Conservation (phyloP, 768 basidiomycete genomes). For the Termitomyces heimii region DNA sequence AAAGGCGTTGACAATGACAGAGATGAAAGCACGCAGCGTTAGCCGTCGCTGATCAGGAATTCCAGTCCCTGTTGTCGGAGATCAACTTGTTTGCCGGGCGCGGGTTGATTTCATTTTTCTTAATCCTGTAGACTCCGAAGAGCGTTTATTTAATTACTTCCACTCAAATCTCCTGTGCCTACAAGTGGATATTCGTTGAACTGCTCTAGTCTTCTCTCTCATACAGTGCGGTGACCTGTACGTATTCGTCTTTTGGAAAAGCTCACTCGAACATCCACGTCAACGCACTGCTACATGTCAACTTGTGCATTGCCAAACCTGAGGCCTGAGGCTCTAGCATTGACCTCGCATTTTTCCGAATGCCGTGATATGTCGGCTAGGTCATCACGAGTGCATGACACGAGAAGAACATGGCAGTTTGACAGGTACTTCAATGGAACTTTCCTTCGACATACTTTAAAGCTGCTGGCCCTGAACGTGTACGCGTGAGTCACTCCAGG, state of each 20-base stretch:
- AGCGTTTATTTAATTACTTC: background rate
- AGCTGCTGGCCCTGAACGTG: background rate
- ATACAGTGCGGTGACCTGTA: too few species aligned
- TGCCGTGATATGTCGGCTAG: background rate
- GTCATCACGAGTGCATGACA: background rate
- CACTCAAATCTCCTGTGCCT: background rate
- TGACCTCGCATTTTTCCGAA: background rate
- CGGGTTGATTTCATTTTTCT: background rate
- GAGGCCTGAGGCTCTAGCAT: too few species aligned
- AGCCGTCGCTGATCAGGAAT: background rate
- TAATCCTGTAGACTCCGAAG: background rate
- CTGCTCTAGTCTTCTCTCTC: background rate
- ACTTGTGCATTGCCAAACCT: background rate
- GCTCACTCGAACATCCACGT: background rate
- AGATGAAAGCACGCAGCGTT: conserved; percentile 3
- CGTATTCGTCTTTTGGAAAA: too few species aligned
- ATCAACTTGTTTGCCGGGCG: conserved; percentile 1
- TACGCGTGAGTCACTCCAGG: background rate
- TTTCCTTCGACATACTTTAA: background rate
- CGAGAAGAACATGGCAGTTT: background rate
- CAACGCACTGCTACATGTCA: background rate
- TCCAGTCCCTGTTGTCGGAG: background rate
- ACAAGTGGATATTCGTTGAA: background rate
- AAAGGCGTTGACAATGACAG: conserved; percentile 10
- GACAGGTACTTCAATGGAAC: background rate